These are phyloP conservation scores for Thraustochytrium striatum DNA, from an alignment of 352 stramenopile species.

Conservation along the genomic window DNA sequence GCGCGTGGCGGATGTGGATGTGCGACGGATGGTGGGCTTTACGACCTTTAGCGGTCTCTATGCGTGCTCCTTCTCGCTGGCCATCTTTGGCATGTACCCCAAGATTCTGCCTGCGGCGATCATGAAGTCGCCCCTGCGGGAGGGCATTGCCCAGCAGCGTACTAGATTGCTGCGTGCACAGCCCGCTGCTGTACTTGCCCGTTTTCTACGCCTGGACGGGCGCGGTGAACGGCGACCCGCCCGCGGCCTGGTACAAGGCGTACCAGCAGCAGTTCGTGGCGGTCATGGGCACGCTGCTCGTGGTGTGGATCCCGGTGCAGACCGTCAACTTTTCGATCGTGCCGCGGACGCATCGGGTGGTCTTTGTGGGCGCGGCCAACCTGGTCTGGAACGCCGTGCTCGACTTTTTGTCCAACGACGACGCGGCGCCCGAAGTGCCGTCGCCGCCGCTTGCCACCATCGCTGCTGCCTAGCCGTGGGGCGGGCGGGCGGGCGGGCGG, in stretches of 20 bases:
- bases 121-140: background rate
- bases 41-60: background rate
- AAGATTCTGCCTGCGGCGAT: background rate
- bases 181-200: conserved; percentile 34
- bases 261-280: conserved; percentile 21
- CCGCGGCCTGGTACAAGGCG: background rate
- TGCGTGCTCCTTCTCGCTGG: background rate
- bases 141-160: conserved; percentile 14
- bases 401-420: conserved; percentile 1
- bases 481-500: too few relatives aligned
- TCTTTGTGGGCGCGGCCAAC: conserved; percentile 37
- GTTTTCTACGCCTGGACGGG: conserved; percentile 19
- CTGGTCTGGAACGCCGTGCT: conserved; percentile 29
- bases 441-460: too few relatives aligned
- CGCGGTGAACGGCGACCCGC: background rate
- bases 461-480: too few relatives aligned
- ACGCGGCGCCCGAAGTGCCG: too few relatives aligned
- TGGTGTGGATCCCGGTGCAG: conserved; percentile 33
- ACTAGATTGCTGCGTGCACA: conserved; percentile 17
- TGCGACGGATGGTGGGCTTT: background rate
- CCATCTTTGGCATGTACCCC: background rate
- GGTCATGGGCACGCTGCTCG: background rate
- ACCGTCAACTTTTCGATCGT: conserved; percentile 36
- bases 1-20: background rate
- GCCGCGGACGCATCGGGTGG: conserved; percentile 3